These are phyloP conservation scores for Salix viminalis DNA, from an alignment of 345 rosid genomes.

Conservation along the genomic window DNA sequence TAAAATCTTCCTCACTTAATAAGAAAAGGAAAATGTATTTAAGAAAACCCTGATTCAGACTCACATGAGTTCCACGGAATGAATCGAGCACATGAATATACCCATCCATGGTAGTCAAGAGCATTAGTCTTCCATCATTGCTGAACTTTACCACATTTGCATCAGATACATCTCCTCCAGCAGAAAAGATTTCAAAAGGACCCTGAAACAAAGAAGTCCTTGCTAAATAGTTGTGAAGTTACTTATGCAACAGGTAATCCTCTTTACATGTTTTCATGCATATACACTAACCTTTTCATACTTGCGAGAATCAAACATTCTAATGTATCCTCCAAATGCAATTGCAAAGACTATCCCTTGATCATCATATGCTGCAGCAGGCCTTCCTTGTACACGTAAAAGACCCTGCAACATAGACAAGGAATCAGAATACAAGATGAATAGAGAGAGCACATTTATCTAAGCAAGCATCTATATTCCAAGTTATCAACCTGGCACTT, in stretches of 20 bases:
- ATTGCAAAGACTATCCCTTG: slow-evolving; percentile 86
- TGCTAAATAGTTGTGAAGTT: background rate
- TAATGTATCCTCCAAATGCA: slow-evolving; percentile 87
- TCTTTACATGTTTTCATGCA: background rate
- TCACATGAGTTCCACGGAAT: slow-evolving; percentile 83
- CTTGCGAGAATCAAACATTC: slow-evolving; percentile 93
- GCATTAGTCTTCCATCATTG: slow-evolving; percentile 88
- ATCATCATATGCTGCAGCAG: slow-evolving; percentile 94
- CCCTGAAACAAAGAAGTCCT: slow-evolving; percentile 43
- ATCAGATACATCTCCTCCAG: slow-evolving; percentile 79
- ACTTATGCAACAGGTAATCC: background rate
- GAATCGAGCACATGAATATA: slow-evolving; percentile 87
- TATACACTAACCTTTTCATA: slow-evolving; percentile 69
- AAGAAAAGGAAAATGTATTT: background rate
- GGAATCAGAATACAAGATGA: background rate
- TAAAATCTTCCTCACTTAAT: background rate
- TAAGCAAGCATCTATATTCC: background rate
- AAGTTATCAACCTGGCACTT: slow-evolving; percentile 73
- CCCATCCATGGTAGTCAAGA: slow-evolving; percentile 87
- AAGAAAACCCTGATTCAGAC: slow-evolving; percentile 11
- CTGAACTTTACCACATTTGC: slow-evolving; percentile 88
- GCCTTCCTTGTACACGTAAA: slow-evolving; percentile 60
- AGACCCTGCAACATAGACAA: slow-evolving; percentile 20
- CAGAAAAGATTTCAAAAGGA: slow-evolving; percentile 83
- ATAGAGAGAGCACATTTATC: background rate